These are phyloP conservation scores for Phyllostachys edulis DNA, from an alignment of 176 grass and related monocot genomes.

Conservation along the genomic window DNA sequence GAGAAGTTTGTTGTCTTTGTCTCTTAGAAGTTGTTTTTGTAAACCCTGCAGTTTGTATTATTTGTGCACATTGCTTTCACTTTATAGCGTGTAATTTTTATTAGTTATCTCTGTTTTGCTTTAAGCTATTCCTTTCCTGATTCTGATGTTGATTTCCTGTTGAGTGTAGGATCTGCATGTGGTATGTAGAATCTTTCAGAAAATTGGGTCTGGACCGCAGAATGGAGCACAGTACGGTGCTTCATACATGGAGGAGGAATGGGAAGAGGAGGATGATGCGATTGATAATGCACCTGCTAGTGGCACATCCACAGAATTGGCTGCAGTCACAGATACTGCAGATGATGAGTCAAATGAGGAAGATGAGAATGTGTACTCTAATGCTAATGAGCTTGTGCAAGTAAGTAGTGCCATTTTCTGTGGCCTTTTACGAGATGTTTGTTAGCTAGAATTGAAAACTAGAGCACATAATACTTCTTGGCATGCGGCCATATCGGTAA, in stretches of 20 bases:
- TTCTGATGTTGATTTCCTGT: conserved; percentile 32
- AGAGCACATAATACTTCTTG: neutral
- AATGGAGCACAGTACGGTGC: conserved; percentile 96
- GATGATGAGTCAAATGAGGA: conserved; percentile 48
- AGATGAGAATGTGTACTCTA: conserved; percentile 43
- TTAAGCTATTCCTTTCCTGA: neutral
- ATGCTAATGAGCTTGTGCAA: conserved; percentile 46
- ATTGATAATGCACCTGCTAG: conserved; percentile 40
- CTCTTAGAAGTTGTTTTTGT: neutral
- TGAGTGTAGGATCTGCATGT: conserved; percentile 72
- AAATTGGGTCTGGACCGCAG: conserved; percentile 67
- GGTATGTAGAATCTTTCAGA: conserved; percentile 96
- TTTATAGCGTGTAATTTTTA: neutral
- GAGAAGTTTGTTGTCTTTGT: neutral
- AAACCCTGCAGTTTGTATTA: neutral
- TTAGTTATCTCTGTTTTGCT: neutral
- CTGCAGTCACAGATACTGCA: conserved; percentile 28
- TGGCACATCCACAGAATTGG: neutral
- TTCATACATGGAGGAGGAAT: conserved; percentile 91
- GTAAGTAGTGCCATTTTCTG: conserved; percentile 40
- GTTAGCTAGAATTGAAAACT: conserved; percentile 2
- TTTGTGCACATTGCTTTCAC: neutral
- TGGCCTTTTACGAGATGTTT: conserved; percentile 2
- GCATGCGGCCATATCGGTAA: neutral
- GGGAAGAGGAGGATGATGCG: conserved; percentile 68